Evolutionary conservation across 2,329 filamentous ascomycete genomes (phyloP).

Genomic region (Gaeumannomyces tritici): DNA sequence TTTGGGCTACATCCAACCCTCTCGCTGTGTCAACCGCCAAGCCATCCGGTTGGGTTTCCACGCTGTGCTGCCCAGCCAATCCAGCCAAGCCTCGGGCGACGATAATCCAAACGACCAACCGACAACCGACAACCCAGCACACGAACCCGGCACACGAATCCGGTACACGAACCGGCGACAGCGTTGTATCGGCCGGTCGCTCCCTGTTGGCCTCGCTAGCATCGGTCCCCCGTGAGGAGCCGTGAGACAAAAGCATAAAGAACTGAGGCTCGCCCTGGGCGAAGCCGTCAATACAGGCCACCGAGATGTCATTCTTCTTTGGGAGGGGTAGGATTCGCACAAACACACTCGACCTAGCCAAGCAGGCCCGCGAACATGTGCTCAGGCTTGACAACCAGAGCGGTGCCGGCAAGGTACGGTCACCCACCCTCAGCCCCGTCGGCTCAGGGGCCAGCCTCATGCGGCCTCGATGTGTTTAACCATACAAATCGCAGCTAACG

Average conservation of each 20-base stretch:
- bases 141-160: too few species aligned
- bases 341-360: constrained; percentile 13
- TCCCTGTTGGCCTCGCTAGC: too few species aligned
- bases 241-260: neutral
- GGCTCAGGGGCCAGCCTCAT: too few species aligned
- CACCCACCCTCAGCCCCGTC: too few species aligned
- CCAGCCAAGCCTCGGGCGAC: too few species aligned
- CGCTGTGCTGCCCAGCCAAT: neutral
- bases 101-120: too few species aligned
- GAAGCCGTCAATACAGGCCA: neutral
- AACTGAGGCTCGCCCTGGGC: neutral
- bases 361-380: constrained; percentile 14
- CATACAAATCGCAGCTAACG: too few species aligned
- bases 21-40: neutral
- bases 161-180: too few species aligned
- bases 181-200: too few species aligned
- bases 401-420: constrained; percentile 5
- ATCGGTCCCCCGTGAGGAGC: too few species aligned
- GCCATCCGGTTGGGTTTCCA: neutral
- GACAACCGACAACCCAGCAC: too few species aligned
- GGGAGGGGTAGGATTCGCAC: constrained; percentile 13
- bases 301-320: constrained; percentile 16
- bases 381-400: constrained; percentile 8
- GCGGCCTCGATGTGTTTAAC: too few species aligned
- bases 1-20: neutral